phyloP scores from a whole-genome alignment of 768 basidiomycete species.

The Candolleomyces aberdarensis region DNA sequence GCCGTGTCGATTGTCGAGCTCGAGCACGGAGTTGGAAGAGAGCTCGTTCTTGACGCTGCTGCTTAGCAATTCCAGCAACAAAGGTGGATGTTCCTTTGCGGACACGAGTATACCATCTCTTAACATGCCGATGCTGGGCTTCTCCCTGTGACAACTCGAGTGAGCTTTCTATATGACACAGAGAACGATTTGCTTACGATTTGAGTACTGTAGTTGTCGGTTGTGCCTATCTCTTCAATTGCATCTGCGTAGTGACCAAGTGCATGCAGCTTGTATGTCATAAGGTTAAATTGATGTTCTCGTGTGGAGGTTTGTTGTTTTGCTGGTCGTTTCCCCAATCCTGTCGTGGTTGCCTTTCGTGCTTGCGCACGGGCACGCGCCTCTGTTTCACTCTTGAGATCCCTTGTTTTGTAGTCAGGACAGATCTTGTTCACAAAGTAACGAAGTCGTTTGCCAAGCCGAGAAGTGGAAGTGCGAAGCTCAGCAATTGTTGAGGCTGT shows the following conservation, averaged over 20 bases:
- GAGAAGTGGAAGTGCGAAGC: conserved; percentile 15
- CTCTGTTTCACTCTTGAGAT: conserved; percentile 28
- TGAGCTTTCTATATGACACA: background rate
- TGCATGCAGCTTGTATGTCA: conserved; percentile 20
- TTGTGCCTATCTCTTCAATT: conserved; percentile 12
- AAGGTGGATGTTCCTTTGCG: conserved; percentile 23
- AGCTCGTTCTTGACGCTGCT: conserved; percentile 11
- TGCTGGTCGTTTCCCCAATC: no score
- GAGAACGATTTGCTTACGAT: conserved; percentile 13
- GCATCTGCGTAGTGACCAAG: conserved; percentile 17
- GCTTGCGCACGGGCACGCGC: conserved; percentile 16
- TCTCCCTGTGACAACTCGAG: conserved; percentile 28
- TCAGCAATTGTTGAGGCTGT: conserved; percentile 15
- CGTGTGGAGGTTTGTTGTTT: no score
- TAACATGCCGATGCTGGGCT: conserved; percentile 30
- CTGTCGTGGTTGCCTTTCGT: conserved; percentile 4
- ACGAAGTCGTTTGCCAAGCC: conserved; percentile 20
- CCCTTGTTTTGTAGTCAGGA: conserved; percentile 19
- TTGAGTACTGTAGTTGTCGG: conserved; percentile 14
- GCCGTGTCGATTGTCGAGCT: background rate
- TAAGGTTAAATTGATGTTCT: conserved; percentile 14
- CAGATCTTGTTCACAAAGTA: conserved; percentile 22
- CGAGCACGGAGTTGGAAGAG: background rate
- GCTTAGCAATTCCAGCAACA: conserved; percentile 18
- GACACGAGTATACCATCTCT: conserved; percentile 28